Conservation (phyloP, 176 grass and related monocot species). For the Stipa capillata region DNA sequence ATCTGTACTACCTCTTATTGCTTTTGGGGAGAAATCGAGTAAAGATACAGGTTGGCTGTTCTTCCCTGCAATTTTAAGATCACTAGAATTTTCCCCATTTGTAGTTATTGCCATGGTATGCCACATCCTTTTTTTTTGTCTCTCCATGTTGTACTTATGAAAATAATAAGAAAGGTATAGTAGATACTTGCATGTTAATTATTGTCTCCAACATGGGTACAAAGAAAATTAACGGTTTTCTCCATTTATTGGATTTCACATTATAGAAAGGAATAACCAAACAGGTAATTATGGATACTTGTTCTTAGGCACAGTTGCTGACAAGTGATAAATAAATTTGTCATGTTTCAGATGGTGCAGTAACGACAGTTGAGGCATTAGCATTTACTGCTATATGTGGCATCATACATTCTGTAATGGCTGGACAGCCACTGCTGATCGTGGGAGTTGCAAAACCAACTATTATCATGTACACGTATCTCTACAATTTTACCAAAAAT, state of each 20-base stretch:
- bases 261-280: too few relatives aligned
- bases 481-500: too few relatives aligned
- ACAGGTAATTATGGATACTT: background rate
- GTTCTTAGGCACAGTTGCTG: background rate
- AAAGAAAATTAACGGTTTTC: background rate
- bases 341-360: too few relatives aligned
- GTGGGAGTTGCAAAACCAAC: too few relatives aligned
- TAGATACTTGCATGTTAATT: background rate
- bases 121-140: background rate
- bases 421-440: slow-evolving; percentile 58
- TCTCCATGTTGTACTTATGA: background rate
- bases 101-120: background rate
- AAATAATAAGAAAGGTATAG: background rate
- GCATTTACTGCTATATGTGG: too few relatives aligned
- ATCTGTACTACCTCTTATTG: slow-evolving; percentile 60
- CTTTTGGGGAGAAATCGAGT: too few relatives aligned
- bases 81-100: background rate
- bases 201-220: too few relatives aligned
- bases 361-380: too few relatives aligned
- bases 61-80: background rate
- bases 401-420: slow-evolving; percentile 63
- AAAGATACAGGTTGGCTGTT: too few relatives aligned
- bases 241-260: background rate
- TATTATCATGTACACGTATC: too few relatives aligned
- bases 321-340: background rate